Conservation (phyloP, 768 basidiomycete species). For the Russula foetens region DNA sequence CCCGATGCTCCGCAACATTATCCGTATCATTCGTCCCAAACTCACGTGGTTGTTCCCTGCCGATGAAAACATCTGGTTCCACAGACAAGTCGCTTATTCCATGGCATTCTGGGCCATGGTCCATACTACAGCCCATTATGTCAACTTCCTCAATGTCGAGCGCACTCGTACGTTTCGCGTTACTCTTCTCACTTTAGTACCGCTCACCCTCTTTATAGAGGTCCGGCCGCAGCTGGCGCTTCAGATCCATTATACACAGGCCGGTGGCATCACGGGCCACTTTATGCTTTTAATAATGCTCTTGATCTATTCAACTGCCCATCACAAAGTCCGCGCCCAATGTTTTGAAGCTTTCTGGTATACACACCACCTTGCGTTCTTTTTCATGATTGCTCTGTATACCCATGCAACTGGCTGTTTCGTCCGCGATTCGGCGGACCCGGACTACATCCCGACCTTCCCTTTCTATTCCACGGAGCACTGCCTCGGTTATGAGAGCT, state of each 20-base stretch:
- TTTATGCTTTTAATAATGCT: slow-evolving; percentile 94
- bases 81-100: slow-evolving; percentile 89
- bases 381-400: slow-evolving; percentile 88
- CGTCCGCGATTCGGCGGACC: slow-evolving; percentile 75
- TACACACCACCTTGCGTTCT: slow-evolving; percentile 90
- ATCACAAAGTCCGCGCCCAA: slow-evolving; percentile 78
- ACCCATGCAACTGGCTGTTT: slow-evolving; percentile 92
- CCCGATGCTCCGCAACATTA: slow-evolving; percentile 84
- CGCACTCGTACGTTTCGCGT: slow-evolving; percentile 53
- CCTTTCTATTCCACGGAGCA: slow-evolving; percentile 85
- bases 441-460: slow-evolving; percentile 62
- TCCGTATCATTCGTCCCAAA: slow-evolving; percentile 75
- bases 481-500: slow-evolving; percentile 87
- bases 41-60: slow-evolving; percentile 81
- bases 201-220: slow-evolving; percentile 38
- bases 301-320: slow-evolving; percentile 86
- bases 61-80: slow-evolving; percentile 96
- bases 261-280: slow-evolving; percentile 91
- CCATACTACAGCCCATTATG: slow-evolving; percentile 89
- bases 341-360: slow-evolving; percentile 98
- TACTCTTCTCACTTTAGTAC: neutral
- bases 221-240: slow-evolving; percentile 70
- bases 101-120: slow-evolving; percentile 92
- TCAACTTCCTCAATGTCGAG: slow-evolving; percentile 91
- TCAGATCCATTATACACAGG: slow-evolving; percentile 81